phyloP scores from a whole-genome alignment of 306 rosid species.

The Oemleria cerasiformis region DNA sequence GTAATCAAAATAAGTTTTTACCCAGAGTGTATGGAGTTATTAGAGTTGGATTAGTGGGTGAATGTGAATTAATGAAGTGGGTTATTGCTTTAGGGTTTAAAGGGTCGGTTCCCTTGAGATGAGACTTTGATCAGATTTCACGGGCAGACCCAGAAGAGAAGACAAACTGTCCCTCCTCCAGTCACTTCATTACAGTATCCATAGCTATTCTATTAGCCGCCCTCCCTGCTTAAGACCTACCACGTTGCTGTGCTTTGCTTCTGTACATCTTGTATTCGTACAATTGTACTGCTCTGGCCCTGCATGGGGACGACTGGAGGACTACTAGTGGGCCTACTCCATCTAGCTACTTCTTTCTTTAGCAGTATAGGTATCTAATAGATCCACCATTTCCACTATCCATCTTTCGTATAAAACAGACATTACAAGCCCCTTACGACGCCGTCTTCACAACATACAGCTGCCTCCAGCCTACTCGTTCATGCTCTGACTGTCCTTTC shows the following conservation, averaged over 20 bases:
- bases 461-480: neutral
- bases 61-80: slow-evolving; percentile 37
- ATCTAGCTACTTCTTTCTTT: neutral
- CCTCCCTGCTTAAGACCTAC: no score
- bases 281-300: neutral
- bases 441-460: slow-evolving; percentile 6
- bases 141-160: slow-evolving; percentile 27
- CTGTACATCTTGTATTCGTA: neutral
- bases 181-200: slow-evolving; percentile 67
- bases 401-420: neutral
- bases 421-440: slow-evolving; percentile 16
- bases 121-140: slow-evolving; percentile 46
- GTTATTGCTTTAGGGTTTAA: slow-evolving; percentile 4
- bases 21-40: slow-evolving; percentile 15
- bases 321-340: slow-evolving; percentile 29
- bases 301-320: no score
- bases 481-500: neutral
- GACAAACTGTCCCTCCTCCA: slow-evolving; percentile 55
- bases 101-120: neutral
- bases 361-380: slow-evolving; percentile 16
- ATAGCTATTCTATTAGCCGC: neutral
- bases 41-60: slow-evolving; percentile 24
- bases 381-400: neutral
- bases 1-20: no score
- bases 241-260: neutral